Evolutionary conservation across 257 asterid species (phyloP).

Genomic region (Ilex asprella): DNA sequence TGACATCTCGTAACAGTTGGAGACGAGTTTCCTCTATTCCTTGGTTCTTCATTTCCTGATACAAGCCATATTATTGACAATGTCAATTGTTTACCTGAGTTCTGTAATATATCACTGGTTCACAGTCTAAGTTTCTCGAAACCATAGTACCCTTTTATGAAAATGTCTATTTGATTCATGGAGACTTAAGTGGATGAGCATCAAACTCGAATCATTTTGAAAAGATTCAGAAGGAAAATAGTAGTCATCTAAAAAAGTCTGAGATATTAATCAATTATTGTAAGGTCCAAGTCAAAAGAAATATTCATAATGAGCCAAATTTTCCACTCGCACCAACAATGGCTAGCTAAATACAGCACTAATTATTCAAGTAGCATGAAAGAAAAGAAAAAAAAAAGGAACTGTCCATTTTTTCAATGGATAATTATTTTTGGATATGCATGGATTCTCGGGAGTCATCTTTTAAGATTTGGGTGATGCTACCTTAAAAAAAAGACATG

Average conservation of each 20-base stretch:
- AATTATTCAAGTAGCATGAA: no score
- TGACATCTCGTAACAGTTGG: slow-evolving; percentile 63
- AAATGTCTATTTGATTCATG: neutral
- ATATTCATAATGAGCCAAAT: no score
- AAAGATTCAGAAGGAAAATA: no score
- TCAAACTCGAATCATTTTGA: no score
- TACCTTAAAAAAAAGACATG: neutral
- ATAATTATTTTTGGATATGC: neutral
- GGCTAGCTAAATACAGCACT: no score
- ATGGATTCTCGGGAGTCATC: neutral
- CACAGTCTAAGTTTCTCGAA: neutral
- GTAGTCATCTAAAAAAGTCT: no score
- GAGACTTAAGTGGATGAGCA: no score
- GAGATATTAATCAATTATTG: no score
- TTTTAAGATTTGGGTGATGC: neutral
- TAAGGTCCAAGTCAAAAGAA: no score
- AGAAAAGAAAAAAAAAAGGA: no score
- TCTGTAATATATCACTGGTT: neutral
- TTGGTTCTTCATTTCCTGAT: slow-evolving; percentile 68
- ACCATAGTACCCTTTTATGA: neutral
- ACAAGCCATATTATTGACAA: neutral
- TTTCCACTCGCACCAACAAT: no score
- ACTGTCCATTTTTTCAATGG: neutral
- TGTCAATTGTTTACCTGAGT: neutral
- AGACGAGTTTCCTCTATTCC: slow-evolving; percentile 72